Conservation (phyloP, 2,329 filamentous ascomycete genomes). For the Metarhizium album region DNA sequence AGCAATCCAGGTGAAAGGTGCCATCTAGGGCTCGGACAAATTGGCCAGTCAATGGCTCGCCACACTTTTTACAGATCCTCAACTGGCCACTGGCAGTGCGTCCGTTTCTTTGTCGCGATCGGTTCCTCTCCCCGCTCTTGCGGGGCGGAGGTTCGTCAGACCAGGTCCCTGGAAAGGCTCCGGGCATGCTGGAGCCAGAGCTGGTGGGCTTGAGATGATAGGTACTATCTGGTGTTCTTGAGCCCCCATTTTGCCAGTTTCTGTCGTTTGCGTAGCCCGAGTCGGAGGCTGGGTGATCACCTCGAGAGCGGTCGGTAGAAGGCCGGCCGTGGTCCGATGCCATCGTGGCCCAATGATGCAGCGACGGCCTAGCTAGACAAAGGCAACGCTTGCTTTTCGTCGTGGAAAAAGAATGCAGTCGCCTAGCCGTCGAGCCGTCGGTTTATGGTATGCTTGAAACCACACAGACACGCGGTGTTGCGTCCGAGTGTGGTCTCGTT, state of each 20-base stretch:
- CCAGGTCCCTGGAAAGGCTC: conserved; percentile 18
- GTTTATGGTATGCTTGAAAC: neutral
- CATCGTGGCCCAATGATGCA: conserved; percentile 20
- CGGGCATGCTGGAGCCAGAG: conserved; percentile 23
- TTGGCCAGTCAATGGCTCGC: conserved; percentile 78
- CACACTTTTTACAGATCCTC: conserved; percentile 76
- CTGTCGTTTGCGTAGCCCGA: conserved; percentile 21
- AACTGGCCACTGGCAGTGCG: conserved; percentile 48
- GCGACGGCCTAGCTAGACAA: neutral
- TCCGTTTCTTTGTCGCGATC: conserved; percentile 42
- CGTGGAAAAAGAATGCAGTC: neutral
- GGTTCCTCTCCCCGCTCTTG: conserved; percentile 46
- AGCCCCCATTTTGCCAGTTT: conserved; percentile 26
- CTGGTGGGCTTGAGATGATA: conserved; percentile 23
- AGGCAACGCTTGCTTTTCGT: conserved; percentile 5
- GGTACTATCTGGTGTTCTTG: conserved; percentile 23
- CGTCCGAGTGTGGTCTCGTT: conserved; percentile 8
- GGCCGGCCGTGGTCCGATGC: conserved; percentile 36
- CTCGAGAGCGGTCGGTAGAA: conserved; percentile 26
- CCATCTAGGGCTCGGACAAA: conserved; percentile 90
- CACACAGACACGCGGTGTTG: conserved; percentile 1
- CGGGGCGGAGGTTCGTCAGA: conserved; percentile 31
- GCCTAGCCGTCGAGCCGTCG: conserved; percentile 11
- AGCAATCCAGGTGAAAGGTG: conserved; percentile 95
- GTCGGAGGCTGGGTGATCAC: conserved; percentile 19